Evolutionary conservation across 768 basidiomycete species (phyloP), one percentile per base, ranked within the genome.

Genomic region (Hygrophorus pudorinus): DNA sequence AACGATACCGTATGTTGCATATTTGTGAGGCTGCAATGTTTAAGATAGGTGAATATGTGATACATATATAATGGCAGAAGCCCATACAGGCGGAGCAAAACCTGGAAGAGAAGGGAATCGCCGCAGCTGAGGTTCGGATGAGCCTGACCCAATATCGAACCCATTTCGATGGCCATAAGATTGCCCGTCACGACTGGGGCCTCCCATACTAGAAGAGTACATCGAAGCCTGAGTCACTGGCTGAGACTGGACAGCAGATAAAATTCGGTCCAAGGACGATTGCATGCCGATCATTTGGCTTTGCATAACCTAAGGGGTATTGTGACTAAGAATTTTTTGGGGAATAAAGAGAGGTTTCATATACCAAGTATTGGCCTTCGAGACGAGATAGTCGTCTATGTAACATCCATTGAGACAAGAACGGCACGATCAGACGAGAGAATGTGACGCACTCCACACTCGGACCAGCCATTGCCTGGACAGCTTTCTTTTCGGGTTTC

Each of bases 231-330:
- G 65, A 49, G 51, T 53, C 56, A 53, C 58, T 43, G 58, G 59
- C 46, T 68, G 70, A 36, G 65, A 64, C 53, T 71, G 83, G 46
- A 90, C 68, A 2, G 76, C 80, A 36, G 73, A 66, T 44, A 91
- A 65, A 57, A 91, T 91, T 41, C 88, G 76, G 63, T 91, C 88
- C 50, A 91, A 61, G 18, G 87, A 84, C 4, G 86, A 84, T 63
- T 91, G 89, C 82, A 91, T 86, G 54, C 88, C 88, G 53, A 91
- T 90, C 85, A 91, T 89, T 59, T 90, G 88, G 64, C 85, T 87
- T 60, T 91, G 86, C 78, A 91, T 85, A 52, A 88, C 82, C 86
- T 87, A 40, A 18, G 17, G 33, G 16, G 41, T 18, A 20, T 38
- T 28, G 18, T 41, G 40, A 42, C 18, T 17, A 36, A 18, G 31